Evolutionary conservation across 345 rosid genomes (phyloP), one percentile per base, ranked within the genome.

Genomic region (Eucalyptus sp.): DNA sequence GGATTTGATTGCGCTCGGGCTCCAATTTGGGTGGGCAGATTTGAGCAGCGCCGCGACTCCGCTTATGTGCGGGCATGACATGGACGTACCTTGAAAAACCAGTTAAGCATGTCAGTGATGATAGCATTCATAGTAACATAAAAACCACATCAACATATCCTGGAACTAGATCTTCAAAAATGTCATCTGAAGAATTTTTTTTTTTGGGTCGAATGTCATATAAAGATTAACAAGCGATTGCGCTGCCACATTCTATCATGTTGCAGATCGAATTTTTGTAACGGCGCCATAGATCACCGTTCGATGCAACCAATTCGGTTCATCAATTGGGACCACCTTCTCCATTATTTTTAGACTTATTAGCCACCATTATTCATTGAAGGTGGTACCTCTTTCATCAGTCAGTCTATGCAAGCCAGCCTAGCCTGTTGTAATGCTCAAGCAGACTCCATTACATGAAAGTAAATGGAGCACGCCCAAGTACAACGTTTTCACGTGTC

Each of bases 31-130:
- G 71, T 95, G 97, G 29, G 97, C 98, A 58, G 96, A 97, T 90
- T 96, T 97, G 16, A 97, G 90, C 87, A 96, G 91, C n/a, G 99
- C 99, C 7, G 96, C 99, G 54, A 97, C 90, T 15, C 99, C 99
- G 66, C 98, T 97, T 60, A 96, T 92, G 90, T 97, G 99, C 7
- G 99, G 99, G 94, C 99, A 97, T 3, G 99, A 97, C 99, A 97
- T 97, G 1, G 99, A 97, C 13, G 99, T 97, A 54, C 99, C 99
- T 97, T 88, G 50, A 64, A 76, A 29, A 25, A n/a, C 31, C 27
- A 18, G 46, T 86, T 9, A 51, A 50, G 56, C 1, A 0, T 22
- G 10, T 46, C 10, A 85, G 52, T 13, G 52, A 46, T 80, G 85
- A 18, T 62, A 62, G 71, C 71, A 27, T 62, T 29, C 71, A 62